A percentile compares a stretch with the other conserved stretches of the same genome.
These are phyloP conservation scores for Dendrobium catenatum DNA, from an alignment of 106 monocot species.

Conservation along the genomic window DNA sequence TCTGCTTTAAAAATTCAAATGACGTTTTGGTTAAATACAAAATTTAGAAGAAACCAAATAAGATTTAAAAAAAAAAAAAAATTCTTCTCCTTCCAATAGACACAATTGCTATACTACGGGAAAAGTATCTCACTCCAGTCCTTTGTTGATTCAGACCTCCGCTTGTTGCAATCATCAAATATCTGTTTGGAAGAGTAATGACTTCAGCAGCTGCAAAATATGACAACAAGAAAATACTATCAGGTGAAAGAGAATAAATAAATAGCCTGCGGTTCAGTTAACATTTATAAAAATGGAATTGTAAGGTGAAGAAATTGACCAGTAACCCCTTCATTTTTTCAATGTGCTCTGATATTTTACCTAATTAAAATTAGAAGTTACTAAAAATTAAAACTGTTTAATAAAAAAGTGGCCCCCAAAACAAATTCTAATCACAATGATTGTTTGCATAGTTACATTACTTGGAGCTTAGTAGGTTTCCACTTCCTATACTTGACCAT, in stretches of 20 bases:
- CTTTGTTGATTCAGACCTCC: slow-evolving; percentile 91
- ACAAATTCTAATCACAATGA: not conserved
- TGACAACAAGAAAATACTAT: slow-evolving; percentile 3
- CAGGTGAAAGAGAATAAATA: not conserved
- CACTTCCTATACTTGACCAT: not conserved
- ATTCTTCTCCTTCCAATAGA: not conserved
- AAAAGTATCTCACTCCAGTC: slow-evolving; percentile 57
- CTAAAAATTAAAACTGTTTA: not conserved
- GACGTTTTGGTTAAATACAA: not conserved
- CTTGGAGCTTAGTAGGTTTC: not conserved
- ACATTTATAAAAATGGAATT: not conserved
- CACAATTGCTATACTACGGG: not conserved
- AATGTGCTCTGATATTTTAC: not conserved
- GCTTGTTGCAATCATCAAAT: slow-evolving; percentile 86
- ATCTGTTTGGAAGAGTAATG: slow-evolving; percentile 46
- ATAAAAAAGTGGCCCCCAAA: not conserved
- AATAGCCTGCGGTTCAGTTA: not conserved
- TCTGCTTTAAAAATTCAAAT: not conserved
- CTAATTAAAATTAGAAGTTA: not conserved
- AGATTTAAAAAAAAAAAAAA: not conserved
- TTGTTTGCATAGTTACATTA: not conserved
- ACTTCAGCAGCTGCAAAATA: slow-evolving; percentile 30
- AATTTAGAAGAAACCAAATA: not conserved
- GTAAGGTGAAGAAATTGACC: not conserved
- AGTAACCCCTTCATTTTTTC: not conserved